Conservation (phyloP, 257 asterid species). For the Solanum lycopersicoides region DNA sequence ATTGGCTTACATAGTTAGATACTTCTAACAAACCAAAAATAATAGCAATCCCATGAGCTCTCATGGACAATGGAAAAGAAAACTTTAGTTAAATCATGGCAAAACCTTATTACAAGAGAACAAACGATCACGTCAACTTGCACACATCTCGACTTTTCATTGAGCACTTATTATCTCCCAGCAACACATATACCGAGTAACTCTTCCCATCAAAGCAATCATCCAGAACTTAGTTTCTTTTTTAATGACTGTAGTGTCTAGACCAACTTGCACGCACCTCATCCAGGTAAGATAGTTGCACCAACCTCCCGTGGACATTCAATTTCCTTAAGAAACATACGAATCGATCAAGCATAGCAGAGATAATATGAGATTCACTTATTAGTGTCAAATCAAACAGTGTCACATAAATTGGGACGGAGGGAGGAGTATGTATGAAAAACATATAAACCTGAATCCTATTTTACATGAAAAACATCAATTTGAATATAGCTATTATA, state of each 20-base stretch:
- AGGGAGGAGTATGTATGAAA: not conserved
- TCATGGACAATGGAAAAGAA: not conserved
- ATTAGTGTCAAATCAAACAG: not conserved
- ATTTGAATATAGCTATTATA: not conserved
- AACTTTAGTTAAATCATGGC: not conserved
- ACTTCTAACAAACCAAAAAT: not conserved
- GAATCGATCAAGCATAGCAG: not conserved
- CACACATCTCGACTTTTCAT: not conserved
- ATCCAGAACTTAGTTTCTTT: not conserved
- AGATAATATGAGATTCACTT: not conserved
- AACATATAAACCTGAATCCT: not conserved
- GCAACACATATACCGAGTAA: not conserved
- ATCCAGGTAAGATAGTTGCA: not conserved
- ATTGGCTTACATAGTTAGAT: not conserved
- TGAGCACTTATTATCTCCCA: not conserved
- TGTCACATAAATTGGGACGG: not conserved
- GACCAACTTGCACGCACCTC: not conserved
- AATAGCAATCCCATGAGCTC: not conserved
- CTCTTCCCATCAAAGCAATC: not conserved
- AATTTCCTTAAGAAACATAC: not conserved
- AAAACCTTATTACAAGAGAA: not conserved
- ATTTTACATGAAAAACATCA: not conserved
- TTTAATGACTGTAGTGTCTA: not conserved
- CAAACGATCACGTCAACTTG: not conserved
- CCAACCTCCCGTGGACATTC: not conserved